Percentiles rank a stretch among this genome's conserved stretches.
phyloP scores from a whole-genome alignment of 23 red algal species.

The Porphyridium purpureum region DNA sequence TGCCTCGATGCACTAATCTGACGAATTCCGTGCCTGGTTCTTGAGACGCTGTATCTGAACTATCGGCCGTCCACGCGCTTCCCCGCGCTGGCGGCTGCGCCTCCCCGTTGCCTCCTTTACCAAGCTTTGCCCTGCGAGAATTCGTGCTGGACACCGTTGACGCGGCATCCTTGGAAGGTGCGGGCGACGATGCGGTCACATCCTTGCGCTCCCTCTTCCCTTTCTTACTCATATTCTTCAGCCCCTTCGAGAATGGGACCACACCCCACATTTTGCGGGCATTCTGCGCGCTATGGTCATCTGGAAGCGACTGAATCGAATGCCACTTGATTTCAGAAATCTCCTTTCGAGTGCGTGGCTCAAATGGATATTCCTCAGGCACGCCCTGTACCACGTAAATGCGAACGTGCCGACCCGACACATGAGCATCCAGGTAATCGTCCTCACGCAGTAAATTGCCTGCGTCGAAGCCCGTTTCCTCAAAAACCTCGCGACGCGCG shows the following conservation, averaged over 20 bases:
- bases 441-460: slow-evolving; percentile 12
- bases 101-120: no score
- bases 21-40: no score
- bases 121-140: no score
- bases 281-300: neutral
- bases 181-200: no score
- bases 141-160: no score
- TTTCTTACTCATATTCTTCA: no score
- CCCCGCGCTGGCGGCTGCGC: no score
- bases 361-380: slow-evolving; percentile 47
- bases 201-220: no score
- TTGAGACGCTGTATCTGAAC: no score
- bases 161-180: no score
- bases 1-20: no score
- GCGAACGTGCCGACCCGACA: neutral
- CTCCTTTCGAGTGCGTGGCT: slow-evolving; percentile 80
- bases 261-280: neutral
- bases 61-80: no score
- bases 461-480: slow-evolving; percentile 94
- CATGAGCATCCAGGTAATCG: slow-evolving; percentile 8
- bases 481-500: slow-evolving; percentile 60
- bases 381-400: slow-evolving; percentile 72
- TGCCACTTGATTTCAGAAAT: slow-evolving; percentile 84
- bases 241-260: neutral
- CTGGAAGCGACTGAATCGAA: neutral